Percentiles rank a stretch among this genome's conserved stretches.
Conservation (phyloP, 768 basidiomycete species). For the Boletus barrowsii region DNA sequence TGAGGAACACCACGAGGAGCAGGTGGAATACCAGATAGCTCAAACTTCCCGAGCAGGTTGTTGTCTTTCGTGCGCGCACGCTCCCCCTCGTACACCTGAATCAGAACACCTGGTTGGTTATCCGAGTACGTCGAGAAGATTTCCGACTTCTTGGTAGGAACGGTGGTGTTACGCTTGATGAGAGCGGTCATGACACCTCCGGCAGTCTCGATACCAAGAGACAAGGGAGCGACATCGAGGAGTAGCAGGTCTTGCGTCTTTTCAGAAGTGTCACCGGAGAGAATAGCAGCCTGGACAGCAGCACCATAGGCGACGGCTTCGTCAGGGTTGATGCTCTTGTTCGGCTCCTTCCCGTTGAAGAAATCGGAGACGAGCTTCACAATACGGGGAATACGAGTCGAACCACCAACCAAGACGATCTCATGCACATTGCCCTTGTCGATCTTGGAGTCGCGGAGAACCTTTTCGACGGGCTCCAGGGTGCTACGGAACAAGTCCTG, state of each 20-base stretch:
- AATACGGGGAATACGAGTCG: conserved; percentile 97
- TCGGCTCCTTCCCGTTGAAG: conserved; percentile 98
- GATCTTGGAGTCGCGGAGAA: conserved; percentile 96
- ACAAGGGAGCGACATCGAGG: conserved; percentile 89
- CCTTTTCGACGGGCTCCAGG: conserved; percentile 95
- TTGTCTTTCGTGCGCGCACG: conserved; percentile 99
- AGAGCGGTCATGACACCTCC: conserved; percentile 99
- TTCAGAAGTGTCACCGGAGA: conserved; percentile 96
- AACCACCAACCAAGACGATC: conserved; percentile 97
- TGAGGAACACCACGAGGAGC: conserved; percentile 98
- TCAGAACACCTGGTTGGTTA: conserved; percentile 97
- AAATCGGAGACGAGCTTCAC: conserved; percentile 97
- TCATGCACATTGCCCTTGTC: conserved; percentile 96
- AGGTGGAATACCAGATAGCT: conserved; percentile 93
- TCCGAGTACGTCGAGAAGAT: conserved; percentile 98
- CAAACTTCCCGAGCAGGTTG: conserved; percentile 97
- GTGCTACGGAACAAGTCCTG: conserved; percentile 93
- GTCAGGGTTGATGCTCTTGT: conserved; percentile 99
- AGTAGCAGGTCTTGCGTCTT: conserved; percentile 96
- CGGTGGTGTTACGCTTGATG: conserved; percentile 98
- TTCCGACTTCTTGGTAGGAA: conserved; percentile 98
- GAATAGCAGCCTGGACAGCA: conserved; percentile 96
- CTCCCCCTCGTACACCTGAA: conserved; percentile 98
- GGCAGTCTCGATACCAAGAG: conserved; percentile 95
- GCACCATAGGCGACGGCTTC: conserved; percentile 99